Conservation (phyloP, 345 rosid species). For the Eutrema heterophyllum region DNA sequence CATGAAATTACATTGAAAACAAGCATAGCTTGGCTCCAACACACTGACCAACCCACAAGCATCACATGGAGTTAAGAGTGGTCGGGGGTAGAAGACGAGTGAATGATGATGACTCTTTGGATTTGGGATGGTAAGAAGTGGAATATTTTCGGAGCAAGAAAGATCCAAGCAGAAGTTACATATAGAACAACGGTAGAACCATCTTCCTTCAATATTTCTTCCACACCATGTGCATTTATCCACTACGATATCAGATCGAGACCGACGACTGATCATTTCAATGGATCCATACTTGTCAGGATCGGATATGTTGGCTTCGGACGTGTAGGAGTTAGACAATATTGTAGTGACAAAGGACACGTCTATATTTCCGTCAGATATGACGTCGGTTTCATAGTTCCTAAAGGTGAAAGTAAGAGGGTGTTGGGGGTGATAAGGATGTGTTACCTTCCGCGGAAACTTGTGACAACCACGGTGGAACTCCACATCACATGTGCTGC, state of each 20-base stretch:
- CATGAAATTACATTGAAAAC: too few relatives aligned
- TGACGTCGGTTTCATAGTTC: not conserved
- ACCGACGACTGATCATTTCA: not conserved
- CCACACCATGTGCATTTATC: slow-evolving; percentile 10
- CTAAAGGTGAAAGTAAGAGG: not conserved
- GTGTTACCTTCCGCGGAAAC: not conserved
- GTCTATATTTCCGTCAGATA: not conserved
- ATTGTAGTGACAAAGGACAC: not conserved
- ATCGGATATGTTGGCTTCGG: not conserved
- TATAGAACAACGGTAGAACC: slow-evolving; percentile 2
- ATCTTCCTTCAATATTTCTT: not conserved
- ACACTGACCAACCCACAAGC: not conserved
- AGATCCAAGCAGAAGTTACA: not conserved
- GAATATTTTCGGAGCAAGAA: not conserved
- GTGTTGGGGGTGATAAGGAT: slow-evolving; percentile 12
- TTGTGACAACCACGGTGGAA: not conserved
- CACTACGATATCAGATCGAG: not conserved
- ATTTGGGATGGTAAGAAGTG: not conserved
- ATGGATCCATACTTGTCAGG: not conserved
- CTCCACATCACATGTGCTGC: not conserved
- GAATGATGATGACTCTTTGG: not conserved
- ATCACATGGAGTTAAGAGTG: not conserved
- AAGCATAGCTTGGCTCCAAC: not conserved
- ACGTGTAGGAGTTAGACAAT: not conserved
- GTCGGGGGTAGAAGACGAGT: not conserved